A percentile compares a stretch with the other conserved stretches of the same genome.
Conservation (phyloP, 2,329 filamentous ascomycete species). For the Pseudogymnoascus sp. region DNA sequence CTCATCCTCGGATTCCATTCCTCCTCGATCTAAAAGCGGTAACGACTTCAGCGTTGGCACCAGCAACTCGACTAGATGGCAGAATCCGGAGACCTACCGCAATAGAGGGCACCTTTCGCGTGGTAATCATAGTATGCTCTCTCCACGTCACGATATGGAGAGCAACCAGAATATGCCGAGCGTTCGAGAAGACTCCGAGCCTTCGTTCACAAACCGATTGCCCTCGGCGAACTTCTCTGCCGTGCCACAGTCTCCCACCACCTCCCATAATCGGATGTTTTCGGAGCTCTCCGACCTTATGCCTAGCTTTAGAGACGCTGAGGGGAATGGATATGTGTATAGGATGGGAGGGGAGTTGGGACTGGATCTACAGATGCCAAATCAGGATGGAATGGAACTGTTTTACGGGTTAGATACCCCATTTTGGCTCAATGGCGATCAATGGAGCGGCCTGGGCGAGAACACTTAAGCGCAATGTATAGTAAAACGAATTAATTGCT, state of each 20-base stretch:
- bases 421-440: constrained; percentile 13
- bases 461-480: not conserved
- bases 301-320: not conserved
- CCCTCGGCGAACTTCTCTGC: not conserved
- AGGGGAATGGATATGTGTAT: constrained; percentile 2
- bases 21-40: not conserved
- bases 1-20: not conserved
- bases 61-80: not conserved
- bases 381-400: constrained; percentile 7
- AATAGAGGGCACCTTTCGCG: not conserved
- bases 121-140: not conserved
- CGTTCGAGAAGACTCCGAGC: not conserved
- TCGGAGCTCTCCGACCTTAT: not conserved
- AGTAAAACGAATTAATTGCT: not conserved
- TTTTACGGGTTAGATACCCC: constrained; percentile 11
- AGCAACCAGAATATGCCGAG: not conserved
- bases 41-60: not conserved
- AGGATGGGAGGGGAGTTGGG: not conserved
- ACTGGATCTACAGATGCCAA: not conserved
- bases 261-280: not conserved
- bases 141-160: not conserved
- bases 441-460: not conserved
- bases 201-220: not conserved
- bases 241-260: not conserved
- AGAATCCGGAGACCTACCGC: not conserved